phyloP scores from a whole-genome alignment of 495 filamentous ascomycete species.

The Podospora didyma region DNA sequence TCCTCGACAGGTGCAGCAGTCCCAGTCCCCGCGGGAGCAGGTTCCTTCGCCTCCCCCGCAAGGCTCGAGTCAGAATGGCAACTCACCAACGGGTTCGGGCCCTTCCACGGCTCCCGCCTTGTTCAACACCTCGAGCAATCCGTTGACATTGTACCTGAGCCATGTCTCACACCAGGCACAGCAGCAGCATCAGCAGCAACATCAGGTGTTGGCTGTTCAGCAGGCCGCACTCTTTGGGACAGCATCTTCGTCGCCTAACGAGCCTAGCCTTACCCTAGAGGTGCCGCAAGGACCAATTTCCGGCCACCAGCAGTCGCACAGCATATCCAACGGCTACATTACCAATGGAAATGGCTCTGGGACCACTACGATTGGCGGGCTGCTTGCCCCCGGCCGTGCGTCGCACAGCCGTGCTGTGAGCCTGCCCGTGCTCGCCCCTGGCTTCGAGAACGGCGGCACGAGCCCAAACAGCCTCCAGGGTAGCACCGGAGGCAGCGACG shows the following conservation, averaged over 20 bases:
- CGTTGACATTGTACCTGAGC: constrained; percentile 88
- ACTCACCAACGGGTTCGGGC: constrained; percentile 41
- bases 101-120: constrained; percentile 51
- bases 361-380: constrained; percentile 64
- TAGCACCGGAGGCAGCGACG: constrained; percentile 31
- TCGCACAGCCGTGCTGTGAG: constrained; percentile 84
- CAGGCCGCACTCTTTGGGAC: constrained; percentile 59
- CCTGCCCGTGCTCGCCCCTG: constrained; percentile 61
- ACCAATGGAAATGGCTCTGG: constrained; percentile 50
- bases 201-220: constrained; percentile 56
- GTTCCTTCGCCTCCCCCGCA: constrained; percentile 67
- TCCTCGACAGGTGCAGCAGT: constrained; percentile 72
- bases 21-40: constrained; percentile 46
- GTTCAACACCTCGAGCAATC: constrained; percentile 81
- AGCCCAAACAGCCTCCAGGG: constrained; percentile 44
- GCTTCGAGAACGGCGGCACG: constrained; percentile 46
- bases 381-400: constrained; percentile 71
- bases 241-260: constrained; percentile 52
- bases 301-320: constrained; percentile 59
- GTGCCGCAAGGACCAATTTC: constrained; percentile 49
- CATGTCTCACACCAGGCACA: constrained; percentile 78
- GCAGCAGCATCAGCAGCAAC: constrained; percentile 69
- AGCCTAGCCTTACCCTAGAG: constrained; percentile 44
- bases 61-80: constrained; percentile 51
- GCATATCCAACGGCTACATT: constrained; percentile 56